phyloP scores from a whole-genome alignment of 2,329 filamentous ascomycete species.

The Aureobasidium sp. region DNA sequence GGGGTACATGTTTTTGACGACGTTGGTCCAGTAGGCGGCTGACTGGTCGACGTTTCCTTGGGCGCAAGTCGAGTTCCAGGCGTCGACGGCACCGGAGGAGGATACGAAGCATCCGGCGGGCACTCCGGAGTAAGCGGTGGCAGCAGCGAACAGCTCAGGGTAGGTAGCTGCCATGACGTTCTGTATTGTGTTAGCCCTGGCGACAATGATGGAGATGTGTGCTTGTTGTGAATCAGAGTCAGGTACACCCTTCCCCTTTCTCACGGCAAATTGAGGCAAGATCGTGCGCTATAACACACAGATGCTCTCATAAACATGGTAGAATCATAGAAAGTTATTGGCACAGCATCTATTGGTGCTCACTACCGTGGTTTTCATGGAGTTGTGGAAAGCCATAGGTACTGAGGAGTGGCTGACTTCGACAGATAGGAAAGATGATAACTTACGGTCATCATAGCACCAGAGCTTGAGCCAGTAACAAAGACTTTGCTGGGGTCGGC shows the following conservation, averaged over 20 bases:
- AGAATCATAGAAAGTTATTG: background rate
- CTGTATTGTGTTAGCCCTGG: slow-evolving; percentile 13
- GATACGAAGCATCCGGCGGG: slow-evolving; percentile 48
- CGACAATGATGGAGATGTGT: background rate
- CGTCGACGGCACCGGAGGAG: slow-evolving; percentile 17
- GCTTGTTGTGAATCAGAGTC: background rate
- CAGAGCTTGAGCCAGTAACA: slow-evolving; percentile 48
- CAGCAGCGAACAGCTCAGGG: slow-evolving; percentile 48
- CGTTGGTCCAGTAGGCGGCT: slow-evolving; percentile 43
- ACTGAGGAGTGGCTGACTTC: background rate
- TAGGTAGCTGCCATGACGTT: slow-evolving; percentile 47
- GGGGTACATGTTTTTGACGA: slow-evolving; percentile 44
- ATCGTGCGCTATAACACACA: background rate
- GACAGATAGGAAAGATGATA: background rate
- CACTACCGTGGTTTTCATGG: background rate
- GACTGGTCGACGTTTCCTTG: slow-evolving; percentile 41
- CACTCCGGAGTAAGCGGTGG: slow-evolving; percentile 46
- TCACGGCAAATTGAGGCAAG: background rate
- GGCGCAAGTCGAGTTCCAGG: slow-evolving; percentile 49
- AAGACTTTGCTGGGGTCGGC: slow-evolving; percentile 48
- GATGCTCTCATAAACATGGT: background rate
- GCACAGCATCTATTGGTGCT: background rate
- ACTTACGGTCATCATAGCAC: slow-evolving; percentile 48
- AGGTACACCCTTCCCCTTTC: background rate
- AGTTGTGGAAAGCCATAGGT: background rate